Evolutionary conservation across 371 early-diverging fungal genomes (phyloP), one percentile per base, ranked within the genome.

Genomic region (Mucor racemosus): DNA sequence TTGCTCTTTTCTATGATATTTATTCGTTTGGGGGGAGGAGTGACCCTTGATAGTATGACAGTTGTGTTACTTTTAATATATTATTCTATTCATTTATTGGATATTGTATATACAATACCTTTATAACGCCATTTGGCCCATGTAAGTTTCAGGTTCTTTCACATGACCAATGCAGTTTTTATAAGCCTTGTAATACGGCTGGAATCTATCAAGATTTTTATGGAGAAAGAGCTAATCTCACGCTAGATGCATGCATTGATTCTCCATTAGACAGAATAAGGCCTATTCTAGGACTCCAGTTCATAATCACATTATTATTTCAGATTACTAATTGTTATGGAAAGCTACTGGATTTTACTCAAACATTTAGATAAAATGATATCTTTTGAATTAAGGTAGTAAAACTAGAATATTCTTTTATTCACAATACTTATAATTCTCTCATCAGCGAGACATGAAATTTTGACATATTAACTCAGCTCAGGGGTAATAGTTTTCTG

Each of bases 121-220:
- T 26, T 26, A 26, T 1, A 1, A 3, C 1, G 26, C 26, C 42
- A 14, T 42, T 14, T 42, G 40, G 4, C 10, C 40, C 13, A 13
- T 14, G 13, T 40, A 10, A 40, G 1, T 4, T 15, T n/a, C 4
- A 14, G n/a, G 15, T 42, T 14, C 15, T 42, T 42, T 42, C 42
- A 42, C 42, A 42, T 42, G 42, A 42, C 42, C n/a, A n/a, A 42
- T 42, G 42, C n/a, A 42, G 42, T n/a, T 42, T 42, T n/a, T 42
- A 14, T n/a, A 42, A 15, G 6, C 14, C 15, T 14, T n/a, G 42
- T 42, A 14, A 42, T n/a, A 42, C 42, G n/a, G 42, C n/a, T 14
- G 5, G n/a, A 42, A 14, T 14, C 6, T n/a, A 14, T 42, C 15
- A 42, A 5, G 0, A 42, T 42, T 15, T n/a, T 3, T 42, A 4